phyloP scores from a whole-genome alignment of 352 stramenopile genomes.

The Phytophthora kernoviae region DNA sequence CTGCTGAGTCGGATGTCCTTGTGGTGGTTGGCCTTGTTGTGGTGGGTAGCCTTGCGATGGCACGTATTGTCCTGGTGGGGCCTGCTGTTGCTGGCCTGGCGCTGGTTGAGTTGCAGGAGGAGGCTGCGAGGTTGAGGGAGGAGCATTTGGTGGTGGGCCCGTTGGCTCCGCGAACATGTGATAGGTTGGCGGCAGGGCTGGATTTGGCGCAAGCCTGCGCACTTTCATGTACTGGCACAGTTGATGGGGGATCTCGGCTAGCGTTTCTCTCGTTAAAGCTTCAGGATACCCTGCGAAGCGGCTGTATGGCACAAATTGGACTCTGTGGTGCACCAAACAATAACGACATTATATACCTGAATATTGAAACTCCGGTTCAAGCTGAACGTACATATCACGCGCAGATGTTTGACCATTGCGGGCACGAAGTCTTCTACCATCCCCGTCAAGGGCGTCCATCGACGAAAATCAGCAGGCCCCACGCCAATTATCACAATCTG shows the following conservation, averaged over 20 bases:
- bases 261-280: slow-evolving; percentile 52
- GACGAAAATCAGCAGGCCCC: slow-evolving; percentile 70
- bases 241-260: slow-evolving; percentile 78
- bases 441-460: slow-evolving; percentile 70
- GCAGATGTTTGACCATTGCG: slow-evolving; percentile 39
- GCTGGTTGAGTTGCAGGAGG: slow-evolving; percentile 18
- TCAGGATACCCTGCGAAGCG: slow-evolving; percentile 50
- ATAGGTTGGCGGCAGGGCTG: slow-evolving; percentile 49
- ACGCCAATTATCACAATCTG: slow-evolving; percentile 84
- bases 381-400: slow-evolving; percentile 61
- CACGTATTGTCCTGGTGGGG: slow-evolving; percentile 29
- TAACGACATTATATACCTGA: neutral
- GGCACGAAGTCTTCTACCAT: slow-evolving; percentile 54
- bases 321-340: slow-evolving; percentile 24
- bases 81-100: slow-evolving; percentile 12
- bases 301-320: slow-evolving; percentile 72
- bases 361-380: neutral
- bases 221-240: slow-evolving; percentile 82
- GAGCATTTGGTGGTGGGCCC: slow-evolving; percentile 6
- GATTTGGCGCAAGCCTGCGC: slow-evolving; percentile 56
- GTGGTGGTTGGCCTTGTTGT: slow-evolving; percentile 13
- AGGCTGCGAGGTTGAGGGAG: slow-evolving; percentile 21
- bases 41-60: slow-evolving; percentile 18
- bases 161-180: slow-evolving; percentile 49
- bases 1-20: no score